These are phyloP conservation scores for Pharus latifolius DNA, from an alignment of 176 grass and related monocot genomes.

Conservation along the genomic window DNA sequence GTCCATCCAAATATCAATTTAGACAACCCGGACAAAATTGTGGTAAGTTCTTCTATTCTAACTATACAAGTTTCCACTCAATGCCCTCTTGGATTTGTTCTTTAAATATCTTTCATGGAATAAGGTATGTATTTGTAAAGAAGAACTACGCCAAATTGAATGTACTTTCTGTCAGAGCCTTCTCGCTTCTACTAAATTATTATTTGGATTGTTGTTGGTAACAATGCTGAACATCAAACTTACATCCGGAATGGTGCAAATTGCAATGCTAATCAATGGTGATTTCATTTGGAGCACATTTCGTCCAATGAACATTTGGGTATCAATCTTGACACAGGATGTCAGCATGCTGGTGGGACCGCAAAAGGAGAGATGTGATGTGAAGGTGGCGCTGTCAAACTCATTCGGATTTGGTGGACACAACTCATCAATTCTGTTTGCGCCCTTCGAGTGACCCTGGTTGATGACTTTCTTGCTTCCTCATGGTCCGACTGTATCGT, in stretches of 20 bases:
- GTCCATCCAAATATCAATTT: conserved; percentile 98
- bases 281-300: background rate
- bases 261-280: background rate
- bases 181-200: background rate
- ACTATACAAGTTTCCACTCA: background rate
- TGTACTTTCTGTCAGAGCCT: background rate
- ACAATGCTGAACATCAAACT: no score
- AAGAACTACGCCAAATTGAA: background rate
- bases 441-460: conserved; percentile 46
- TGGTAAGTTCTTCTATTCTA: conserved; percentile 45
- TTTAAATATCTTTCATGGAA: background rate
- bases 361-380: conserved; percentile 75
- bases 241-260: background rate
- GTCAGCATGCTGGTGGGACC: conserved; percentile 53
- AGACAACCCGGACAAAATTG: conserved; percentile 76
- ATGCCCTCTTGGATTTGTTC: background rate
- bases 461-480: conserved; percentile 2
- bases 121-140: background rate
- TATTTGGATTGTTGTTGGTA: no score
- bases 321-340: conserved; percentile 51
- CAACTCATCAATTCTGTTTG: conserved; percentile 93
- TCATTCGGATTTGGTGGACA: conserved; percentile 98
- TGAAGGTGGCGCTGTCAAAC: conserved; percentile 88
- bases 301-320: background rate
- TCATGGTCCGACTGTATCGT: background rate